Percentiles rank a stretch among this genome's conserved stretches.
Evolutionary conservation across 306 rosid species (phyloP).

Genomic region (Dalbergia cochinchinensis): DNA sequence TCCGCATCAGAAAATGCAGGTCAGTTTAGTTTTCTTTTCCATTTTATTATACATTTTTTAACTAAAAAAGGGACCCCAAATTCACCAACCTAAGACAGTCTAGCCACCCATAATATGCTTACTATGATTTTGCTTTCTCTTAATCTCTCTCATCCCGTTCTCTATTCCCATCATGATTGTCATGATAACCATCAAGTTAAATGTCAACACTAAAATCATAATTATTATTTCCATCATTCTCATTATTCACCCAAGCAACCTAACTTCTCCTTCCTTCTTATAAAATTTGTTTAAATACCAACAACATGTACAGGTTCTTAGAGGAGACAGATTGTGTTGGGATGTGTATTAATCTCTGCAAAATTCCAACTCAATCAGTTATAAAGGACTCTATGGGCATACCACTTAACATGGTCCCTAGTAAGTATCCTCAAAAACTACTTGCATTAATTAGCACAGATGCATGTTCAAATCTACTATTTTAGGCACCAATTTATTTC

Average conservation of each 20-base stretch:
- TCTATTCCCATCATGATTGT: constrained; percentile 47
- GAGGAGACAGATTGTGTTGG: constrained; percentile 88
- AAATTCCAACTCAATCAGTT: constrained; percentile 81
- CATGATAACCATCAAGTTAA: constrained; percentile 45
- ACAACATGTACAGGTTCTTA: constrained; percentile 70
- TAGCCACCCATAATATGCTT: constrained; percentile 46
- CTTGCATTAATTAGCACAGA: constrained; percentile 19
- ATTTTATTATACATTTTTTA: constrained; percentile 2
- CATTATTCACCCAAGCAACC: constrained; percentile 25
- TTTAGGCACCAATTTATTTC: constrained; percentile 18
- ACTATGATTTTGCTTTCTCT: constrained; percentile 50
- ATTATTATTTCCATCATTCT: constrained; percentile 25
- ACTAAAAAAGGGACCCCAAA: constrained; percentile 40
- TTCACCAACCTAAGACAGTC: constrained; percentile 56
- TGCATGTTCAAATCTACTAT: not conserved
- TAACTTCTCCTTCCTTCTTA: not conserved
- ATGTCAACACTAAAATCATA: constrained; percentile 54
- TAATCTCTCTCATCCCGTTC: constrained; percentile 34
- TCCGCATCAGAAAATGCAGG: constrained; percentile 90
- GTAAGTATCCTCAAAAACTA: constrained; percentile 59
- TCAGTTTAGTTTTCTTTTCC: constrained; percentile 40
- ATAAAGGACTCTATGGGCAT: constrained; percentile 79
- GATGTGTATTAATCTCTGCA: constrained; percentile 90
- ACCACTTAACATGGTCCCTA: constrained; percentile 90
- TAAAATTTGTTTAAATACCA: constrained; percentile 16